Conservation (phyloP, 371 early-diverging fungal species). For the Zychaea mexicana region DNA sequence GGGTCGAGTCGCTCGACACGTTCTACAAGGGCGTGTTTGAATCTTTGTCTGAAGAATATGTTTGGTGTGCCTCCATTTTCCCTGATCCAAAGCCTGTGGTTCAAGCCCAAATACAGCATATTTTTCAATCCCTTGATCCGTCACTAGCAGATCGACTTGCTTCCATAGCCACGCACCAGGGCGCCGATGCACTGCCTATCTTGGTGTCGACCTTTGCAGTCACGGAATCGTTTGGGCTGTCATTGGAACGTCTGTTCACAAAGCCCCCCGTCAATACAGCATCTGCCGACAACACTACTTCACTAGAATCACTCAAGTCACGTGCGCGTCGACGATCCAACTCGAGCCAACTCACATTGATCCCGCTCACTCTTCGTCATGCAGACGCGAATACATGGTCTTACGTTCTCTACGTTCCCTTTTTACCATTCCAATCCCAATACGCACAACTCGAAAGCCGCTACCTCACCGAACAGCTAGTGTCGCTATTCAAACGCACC, state of each 20-base stretch:
- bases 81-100: slow-evolving; percentile 53
- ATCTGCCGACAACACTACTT: slow-evolving; percentile 15
- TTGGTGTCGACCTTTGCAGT: slow-evolving; percentile 42
- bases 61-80: slow-evolving; percentile 66
- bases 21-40: slow-evolving; percentile 54
- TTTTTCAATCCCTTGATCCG: slow-evolving; percentile 61
- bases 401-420: slow-evolving; percentile 60
- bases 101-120: slow-evolving; percentile 55
- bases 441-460: slow-evolving; percentile 57
- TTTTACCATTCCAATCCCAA: slow-evolving; percentile 62
- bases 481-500: slow-evolving; percentile 24
- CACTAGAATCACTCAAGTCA: slow-evolving; percentile 17
- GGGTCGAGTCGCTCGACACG: slow-evolving; percentile 36
- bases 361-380: slow-evolving; percentile 24
- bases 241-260: slow-evolving; percentile 53
- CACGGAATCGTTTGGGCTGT: slow-evolving; percentile 56
- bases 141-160: slow-evolving; percentile 40
- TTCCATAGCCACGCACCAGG: slow-evolving; percentile 28
- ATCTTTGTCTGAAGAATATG: slow-evolving; percentile 59
- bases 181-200: slow-evolving; percentile 40
- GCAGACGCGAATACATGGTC: slow-evolving; percentile 52
- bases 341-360: slow-evolving; percentile 14
- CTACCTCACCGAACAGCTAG: slow-evolving; percentile 35
- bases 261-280: slow-evolving; percentile 43
- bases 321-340: slow-evolving; percentile 22